phyloP scores from a whole-genome alignment of 805 yeast genomes.

The Cyberlindnera mississippiensis region DNA sequence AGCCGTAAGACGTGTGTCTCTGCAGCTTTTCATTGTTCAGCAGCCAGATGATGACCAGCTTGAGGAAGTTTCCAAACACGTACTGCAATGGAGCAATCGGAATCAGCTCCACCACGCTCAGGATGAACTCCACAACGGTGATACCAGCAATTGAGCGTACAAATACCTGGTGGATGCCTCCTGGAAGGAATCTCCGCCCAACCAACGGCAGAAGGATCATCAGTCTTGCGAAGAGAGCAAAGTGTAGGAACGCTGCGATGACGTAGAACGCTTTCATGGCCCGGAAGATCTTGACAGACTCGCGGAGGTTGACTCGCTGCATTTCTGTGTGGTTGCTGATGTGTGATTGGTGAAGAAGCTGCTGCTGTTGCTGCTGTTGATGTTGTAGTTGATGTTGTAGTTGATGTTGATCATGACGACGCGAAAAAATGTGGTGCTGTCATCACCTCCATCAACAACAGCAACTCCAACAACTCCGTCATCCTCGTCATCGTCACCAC shows the following conservation, averaged over 20 bases:
- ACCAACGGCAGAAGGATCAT: slow-evolving; percentile 55
- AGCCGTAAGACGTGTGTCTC: slow-evolving; percentile 15
- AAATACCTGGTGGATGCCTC: slow-evolving; percentile 68
- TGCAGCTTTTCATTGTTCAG: slow-evolving; percentile 9
- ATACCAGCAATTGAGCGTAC: slow-evolving; percentile 2
- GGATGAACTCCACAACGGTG: slow-evolving; percentile 6
- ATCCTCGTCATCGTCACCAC: too few relatives aligned
- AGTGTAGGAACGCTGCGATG: slow-evolving; percentile 17
- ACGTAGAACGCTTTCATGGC: slow-evolving; percentile 9
- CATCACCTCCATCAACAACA: too few relatives aligned
- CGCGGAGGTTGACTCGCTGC: slow-evolving; percentile 20
- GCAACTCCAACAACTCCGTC: too few relatives aligned
- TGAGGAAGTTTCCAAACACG: slow-evolving; percentile 9
- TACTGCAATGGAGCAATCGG: slow-evolving; percentile 10
- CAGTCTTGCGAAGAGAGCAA: slow-evolving; percentile 40
- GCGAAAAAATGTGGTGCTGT: neutral
- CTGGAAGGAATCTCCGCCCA: slow-evolving; percentile 62
- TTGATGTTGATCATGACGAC: neutral
- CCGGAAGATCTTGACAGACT: slow-evolving; percentile 10
- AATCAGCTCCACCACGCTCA: slow-evolving; percentile 5
- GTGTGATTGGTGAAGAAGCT: too few relatives aligned
- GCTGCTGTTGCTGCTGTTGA: too few relatives aligned
- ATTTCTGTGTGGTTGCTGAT: too few relatives aligned
- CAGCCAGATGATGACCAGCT: slow-evolving; percentile 3
- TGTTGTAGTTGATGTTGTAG: neutral